Evolutionary conservation across 2,329 filamentous ascomycete genomes (phyloP).

Genomic region (Coniochaeta sp.): DNA sequence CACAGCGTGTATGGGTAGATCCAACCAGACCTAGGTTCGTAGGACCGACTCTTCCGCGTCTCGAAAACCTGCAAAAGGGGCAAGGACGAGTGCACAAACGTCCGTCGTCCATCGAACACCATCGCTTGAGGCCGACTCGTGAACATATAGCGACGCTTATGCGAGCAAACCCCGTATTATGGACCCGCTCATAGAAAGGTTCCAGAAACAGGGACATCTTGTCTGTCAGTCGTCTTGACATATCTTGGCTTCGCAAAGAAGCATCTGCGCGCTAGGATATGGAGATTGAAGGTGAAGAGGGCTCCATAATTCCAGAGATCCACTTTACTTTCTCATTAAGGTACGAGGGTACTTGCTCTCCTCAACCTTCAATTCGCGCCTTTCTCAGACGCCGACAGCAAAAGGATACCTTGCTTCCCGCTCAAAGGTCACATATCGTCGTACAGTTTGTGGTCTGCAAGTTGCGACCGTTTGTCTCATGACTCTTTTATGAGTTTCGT

Average conservation of each 20-base stretch:
- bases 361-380: not conserved
- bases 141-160: not conserved
- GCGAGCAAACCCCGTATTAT: not conserved
- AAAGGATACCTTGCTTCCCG: not conserved
- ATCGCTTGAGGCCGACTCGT: not conserved
- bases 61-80: not conserved
- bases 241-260: not conserved
- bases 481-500: not conserved
- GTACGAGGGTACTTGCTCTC: not conserved
- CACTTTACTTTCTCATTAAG: constrained; percentile 1
- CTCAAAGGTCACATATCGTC: not conserved
- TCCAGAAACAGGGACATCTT: not conserved
- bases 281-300: not conserved
- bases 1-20: not conserved
- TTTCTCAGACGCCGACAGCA: not conserved
- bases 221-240: not conserved
- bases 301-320: not conserved
- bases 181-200: not conserved
- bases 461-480: not conserved
- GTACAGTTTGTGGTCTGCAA: not conserved
- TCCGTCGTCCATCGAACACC: not conserved
- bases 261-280: not conserved
- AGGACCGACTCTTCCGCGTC: not conserved
- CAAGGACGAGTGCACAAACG: not conserved
- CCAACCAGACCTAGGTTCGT: not conserved